A percentile compares a stretch with the other conserved stretches of the same genome.
These are phyloP conservation scores for Tetrapisispora taiwanensis DNA, from an alignment of 805 yeast genomes.

Conservation along the genomic window DNA sequence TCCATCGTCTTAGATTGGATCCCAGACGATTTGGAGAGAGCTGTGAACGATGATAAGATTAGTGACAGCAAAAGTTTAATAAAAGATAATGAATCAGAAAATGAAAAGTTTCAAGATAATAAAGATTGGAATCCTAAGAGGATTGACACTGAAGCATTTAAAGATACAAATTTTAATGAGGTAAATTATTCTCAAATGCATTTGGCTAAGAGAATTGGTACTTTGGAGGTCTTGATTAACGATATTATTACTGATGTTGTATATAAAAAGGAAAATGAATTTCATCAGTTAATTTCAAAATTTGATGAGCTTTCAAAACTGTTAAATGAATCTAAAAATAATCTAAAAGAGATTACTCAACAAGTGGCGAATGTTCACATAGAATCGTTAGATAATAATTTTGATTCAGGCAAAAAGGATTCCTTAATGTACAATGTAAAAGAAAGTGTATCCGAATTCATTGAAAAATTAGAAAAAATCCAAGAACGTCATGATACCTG, in stretches of 20 bases:
- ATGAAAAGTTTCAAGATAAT: background rate
- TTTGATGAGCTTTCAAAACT: conserved; percentile 17
- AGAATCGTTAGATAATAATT: conserved; percentile 19
- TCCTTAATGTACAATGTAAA: conserved; percentile 19
- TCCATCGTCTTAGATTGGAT: background rate
- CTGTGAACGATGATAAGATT: background rate
- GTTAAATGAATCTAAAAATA: conserved; percentile 23
- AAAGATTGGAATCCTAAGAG: background rate
- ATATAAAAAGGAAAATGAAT: conserved; percentile 21
- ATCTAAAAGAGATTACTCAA: conserved; percentile 17
- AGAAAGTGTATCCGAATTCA: conserved; percentile 9
- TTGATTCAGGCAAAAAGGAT: conserved; percentile 18
- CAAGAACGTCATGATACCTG: conserved; percentile 21
- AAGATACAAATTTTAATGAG: conserved; percentile 8
- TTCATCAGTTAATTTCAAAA: conserved; percentile 22
- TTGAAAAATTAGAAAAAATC: conserved; percentile 20
- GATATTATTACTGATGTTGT: conserved; percentile 14
- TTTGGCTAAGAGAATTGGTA: conserved; percentile 13
- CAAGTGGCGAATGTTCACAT: conserved; percentile 25
- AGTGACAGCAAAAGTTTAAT: too few species aligned
- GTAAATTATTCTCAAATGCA: conserved; percentile 17
- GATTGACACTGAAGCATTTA: background rate
- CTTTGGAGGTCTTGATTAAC: conserved; percentile 19
- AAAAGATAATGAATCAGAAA: background rate
- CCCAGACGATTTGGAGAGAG: background rate